A percentile compares a stretch with the other conserved stretches of the same genome.
Evolutionary conservation across 345 rosid species (phyloP).

Genomic region (Crucihimalaya himalaica): DNA sequence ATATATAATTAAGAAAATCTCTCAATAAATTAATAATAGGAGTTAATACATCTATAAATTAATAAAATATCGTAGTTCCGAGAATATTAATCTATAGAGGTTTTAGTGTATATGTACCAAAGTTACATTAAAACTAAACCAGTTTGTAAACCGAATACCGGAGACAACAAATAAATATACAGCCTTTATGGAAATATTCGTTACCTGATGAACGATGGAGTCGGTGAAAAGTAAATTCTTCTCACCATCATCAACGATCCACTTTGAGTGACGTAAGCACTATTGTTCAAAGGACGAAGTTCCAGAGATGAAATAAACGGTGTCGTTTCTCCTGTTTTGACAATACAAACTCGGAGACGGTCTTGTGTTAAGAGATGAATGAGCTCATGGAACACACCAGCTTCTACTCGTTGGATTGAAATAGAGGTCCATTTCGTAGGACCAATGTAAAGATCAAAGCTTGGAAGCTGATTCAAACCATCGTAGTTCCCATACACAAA

Average conservation of each 20-base stretch:
- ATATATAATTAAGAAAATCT: too few species aligned
- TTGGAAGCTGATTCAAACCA: background rate
- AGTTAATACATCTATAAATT: too few species aligned
- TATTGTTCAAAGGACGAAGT: constrained; percentile 1
- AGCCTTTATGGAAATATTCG: too few species aligned
- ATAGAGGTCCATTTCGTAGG: constrained; percentile 15
- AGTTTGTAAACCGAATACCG: too few species aligned
- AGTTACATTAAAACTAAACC: too few species aligned
- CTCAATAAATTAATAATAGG: too few species aligned
- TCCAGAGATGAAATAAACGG: constrained; percentile 14
- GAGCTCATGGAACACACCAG: background rate
- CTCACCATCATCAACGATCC: background rate
- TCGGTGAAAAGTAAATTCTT: too few species aligned
- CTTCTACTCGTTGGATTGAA: background rate
- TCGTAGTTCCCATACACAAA: constrained; percentile 31
- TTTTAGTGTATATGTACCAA: too few species aligned
- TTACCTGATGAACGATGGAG: too few species aligned
- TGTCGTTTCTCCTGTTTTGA: background rate
- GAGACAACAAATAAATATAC: too few species aligned
- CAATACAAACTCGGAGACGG: constrained; percentile 17
- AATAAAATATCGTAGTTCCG: too few species aligned
- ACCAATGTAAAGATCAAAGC: constrained; percentile 21
- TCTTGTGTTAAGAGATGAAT: constrained; percentile 13
- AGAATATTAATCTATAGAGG: too few species aligned
- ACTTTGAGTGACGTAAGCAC: background rate